Conservation (phyloP, 768 basidiomycete species). For the Boletellus sp. region DNA sequence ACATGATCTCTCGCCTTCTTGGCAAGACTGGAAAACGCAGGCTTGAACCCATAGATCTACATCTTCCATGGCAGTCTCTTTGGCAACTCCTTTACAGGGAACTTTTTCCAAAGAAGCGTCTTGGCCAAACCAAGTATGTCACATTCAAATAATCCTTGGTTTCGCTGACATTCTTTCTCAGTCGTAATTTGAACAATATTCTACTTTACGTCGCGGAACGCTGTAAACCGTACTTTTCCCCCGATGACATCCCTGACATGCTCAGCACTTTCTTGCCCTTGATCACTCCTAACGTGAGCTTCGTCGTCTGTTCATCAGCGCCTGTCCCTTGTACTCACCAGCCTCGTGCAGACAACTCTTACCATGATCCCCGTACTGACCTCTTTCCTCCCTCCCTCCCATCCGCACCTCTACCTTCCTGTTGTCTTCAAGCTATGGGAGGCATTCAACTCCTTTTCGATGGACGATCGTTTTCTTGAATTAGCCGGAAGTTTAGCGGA, state of each 20-base stretch:
- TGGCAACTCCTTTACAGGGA: constrained; percentile 74
- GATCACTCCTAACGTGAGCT: constrained; percentile 64
- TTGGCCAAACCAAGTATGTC: constrained; percentile 57
- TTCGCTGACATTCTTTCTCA: constrained; percentile 19
- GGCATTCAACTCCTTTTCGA: constrained; percentile 65
- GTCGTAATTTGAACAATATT: constrained; percentile 67
- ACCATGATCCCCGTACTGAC: constrained; percentile 74
- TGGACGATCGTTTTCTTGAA: constrained; percentile 75
- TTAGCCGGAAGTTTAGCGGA: constrained; percentile 66
- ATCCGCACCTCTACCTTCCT: constrained; percentile 66
- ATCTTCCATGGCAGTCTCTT: constrained; percentile 72
- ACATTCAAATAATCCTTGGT: neutral
- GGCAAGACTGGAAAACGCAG: constrained; percentile 67
- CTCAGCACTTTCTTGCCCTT: constrained; percentile 67
- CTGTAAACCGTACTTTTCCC: constrained; percentile 66
- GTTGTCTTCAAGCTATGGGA: constrained; percentile 74
- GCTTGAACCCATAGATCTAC: constrained; percentile 62
- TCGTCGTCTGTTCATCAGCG: neutral
- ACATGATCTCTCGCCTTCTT: constrained; percentile 71
- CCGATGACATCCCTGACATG: constrained; percentile 65
- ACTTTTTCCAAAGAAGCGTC: constrained; percentile 65
- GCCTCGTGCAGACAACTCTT: constrained; percentile 49
- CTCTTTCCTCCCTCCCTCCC: constrained; percentile 70
- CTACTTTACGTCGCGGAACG: constrained; percentile 70
- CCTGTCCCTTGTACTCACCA: neutral